These are phyloP conservation scores for Breynia disticha DNA, from an alignment of 441 rosid species.

Conservation along the genomic window DNA sequence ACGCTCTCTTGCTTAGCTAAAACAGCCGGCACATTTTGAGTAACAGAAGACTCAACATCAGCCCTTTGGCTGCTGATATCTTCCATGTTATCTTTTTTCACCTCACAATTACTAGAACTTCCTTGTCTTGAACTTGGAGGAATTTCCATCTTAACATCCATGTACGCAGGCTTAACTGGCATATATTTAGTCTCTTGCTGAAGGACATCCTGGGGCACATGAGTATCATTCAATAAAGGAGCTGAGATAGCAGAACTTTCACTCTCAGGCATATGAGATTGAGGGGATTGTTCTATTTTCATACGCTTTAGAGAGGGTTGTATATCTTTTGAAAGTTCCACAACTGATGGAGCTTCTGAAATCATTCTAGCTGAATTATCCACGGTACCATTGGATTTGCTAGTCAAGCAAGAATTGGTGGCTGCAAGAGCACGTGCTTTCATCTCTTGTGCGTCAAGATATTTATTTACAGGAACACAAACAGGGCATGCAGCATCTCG, in stretches of 20 bases:
- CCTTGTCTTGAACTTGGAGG: constrained; percentile 43
- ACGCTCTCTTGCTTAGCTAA: constrained; percentile 37
- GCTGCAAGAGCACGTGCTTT: constrained; percentile 45
- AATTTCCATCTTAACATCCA: constrained; percentile 60
- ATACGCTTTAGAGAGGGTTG: constrained; percentile 84
- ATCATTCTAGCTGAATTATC: constrained; percentile 35
- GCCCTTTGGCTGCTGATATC: constrained; percentile 38
- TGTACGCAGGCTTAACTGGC: constrained; percentile 49
- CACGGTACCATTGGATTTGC: constrained; percentile 37
- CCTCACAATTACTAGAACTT: constrained; percentile 40
- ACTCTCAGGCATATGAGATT: constrained; percentile 33
- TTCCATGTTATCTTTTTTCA: constrained; percentile 38
- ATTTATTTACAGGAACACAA: constrained; percentile 79
- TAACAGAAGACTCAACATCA: constrained; percentile 28
- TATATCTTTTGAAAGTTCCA: constrained; percentile 46
- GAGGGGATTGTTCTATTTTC: constrained; percentile 69
- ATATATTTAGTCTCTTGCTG: constrained; percentile 37
- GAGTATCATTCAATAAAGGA: constrained; percentile 36
- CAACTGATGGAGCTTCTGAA: constrained; percentile 34
- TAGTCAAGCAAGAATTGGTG: constrained; percentile 29
- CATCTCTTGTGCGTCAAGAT: constrained; percentile 41
- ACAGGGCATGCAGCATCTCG: constrained; percentile 77
- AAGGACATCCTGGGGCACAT: constrained; percentile 33
- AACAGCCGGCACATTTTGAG: constrained; percentile 27
- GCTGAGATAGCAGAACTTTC: constrained; percentile 43